Conservation (phyloP, 257 asterid genomes). For the Nicotiana otophora region DNA sequence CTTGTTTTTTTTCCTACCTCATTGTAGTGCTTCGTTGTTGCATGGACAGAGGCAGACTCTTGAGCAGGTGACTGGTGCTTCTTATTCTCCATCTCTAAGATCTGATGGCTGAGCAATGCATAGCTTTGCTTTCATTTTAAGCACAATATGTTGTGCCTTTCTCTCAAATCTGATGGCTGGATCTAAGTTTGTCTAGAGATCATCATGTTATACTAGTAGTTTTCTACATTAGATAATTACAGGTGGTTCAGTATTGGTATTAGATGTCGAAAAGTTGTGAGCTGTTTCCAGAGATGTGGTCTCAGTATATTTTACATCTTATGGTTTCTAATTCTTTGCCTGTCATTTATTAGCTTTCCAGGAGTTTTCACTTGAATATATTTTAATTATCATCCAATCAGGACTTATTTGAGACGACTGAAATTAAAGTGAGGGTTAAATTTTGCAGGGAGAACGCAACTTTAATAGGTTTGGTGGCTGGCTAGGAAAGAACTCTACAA, state of each 20-base stretch:
- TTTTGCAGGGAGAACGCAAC: conserved; percentile 86
- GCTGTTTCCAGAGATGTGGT: not conserved
- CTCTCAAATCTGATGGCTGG: not conserved
- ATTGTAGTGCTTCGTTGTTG: conserved; percentile 72
- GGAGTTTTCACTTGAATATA: conserved; percentile 2
- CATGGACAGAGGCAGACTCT: conserved; percentile 83
- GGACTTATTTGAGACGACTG: not conserved
- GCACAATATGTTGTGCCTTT: not conserved
- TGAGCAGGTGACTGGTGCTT: conserved; percentile 62
- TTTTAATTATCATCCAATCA: not conserved
- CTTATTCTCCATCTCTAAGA: not conserved
- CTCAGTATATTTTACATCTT: not conserved
- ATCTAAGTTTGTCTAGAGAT: not conserved
- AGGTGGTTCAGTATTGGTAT: not conserved
- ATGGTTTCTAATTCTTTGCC: not conserved
- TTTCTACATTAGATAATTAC: not conserved
- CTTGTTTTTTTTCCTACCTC: not conserved
- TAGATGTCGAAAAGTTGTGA: not conserved
- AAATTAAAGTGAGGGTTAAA: not conserved
- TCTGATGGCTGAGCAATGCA: not conserved
- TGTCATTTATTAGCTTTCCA: not conserved
- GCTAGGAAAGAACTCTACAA: conserved; percentile 95
- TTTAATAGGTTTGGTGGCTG: conserved; percentile 97
- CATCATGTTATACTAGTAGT: not conserved
- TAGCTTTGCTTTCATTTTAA: not conserved